Evolutionary conservation across 2,329 filamentous ascomycete species (phyloP).

Genomic region (Cladosporium sp.): DNA sequence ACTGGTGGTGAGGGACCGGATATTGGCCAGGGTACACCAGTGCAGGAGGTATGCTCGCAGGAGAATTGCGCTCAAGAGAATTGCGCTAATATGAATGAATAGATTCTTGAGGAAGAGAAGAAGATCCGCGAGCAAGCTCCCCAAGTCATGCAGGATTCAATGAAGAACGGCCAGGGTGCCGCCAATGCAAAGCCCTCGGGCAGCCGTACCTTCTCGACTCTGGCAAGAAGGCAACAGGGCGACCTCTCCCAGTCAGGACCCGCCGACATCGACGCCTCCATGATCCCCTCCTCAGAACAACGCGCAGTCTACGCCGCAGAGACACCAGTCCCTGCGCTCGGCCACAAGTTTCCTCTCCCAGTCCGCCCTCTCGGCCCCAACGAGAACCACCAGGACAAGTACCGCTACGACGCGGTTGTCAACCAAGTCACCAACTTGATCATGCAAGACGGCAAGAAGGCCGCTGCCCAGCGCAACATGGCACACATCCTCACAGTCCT

Average conservation of each 20-base stretch:
- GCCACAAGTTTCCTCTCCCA: conserved; percentile 79
- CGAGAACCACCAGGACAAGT: conserved; percentile 52
- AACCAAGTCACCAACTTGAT: conserved; percentile 85
- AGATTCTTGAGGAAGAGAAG: conserved; percentile 66
- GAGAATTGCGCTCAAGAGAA: background rate
- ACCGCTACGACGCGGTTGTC: conserved; percentile 79
- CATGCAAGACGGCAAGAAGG: conserved; percentile 90
- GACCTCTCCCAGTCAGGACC: conserved; percentile 10
- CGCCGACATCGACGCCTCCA: conserved; percentile 28
- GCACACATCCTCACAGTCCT: conserved; percentile 77
- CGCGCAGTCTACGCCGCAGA: conserved; percentile 26
- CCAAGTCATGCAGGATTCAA: conserved; percentile 64
- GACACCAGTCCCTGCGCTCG: conserved; percentile 35
- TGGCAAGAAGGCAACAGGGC: conserved; percentile 30
- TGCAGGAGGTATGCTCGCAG: conserved; percentile 58
- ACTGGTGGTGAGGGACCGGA: conserved; percentile 61
- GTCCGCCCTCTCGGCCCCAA: conserved; percentile 65
- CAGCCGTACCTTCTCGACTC: conserved; percentile 60
- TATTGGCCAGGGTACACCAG: conserved; percentile 62
- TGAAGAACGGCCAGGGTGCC: conserved; percentile 41
- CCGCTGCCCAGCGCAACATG: conserved; percentile 90
- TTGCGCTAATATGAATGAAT: conserved; percentile 12
- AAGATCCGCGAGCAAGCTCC: conserved; percentile 63
- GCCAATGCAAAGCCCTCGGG: conserved; percentile 35
- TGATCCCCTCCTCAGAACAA: conserved; percentile 31